Evolutionary conservation across 768 basidiomycete genomes (phyloP), one percentile per base, ranked within the genome.

Genomic region (Auriscalpium vulgare): DNA sequence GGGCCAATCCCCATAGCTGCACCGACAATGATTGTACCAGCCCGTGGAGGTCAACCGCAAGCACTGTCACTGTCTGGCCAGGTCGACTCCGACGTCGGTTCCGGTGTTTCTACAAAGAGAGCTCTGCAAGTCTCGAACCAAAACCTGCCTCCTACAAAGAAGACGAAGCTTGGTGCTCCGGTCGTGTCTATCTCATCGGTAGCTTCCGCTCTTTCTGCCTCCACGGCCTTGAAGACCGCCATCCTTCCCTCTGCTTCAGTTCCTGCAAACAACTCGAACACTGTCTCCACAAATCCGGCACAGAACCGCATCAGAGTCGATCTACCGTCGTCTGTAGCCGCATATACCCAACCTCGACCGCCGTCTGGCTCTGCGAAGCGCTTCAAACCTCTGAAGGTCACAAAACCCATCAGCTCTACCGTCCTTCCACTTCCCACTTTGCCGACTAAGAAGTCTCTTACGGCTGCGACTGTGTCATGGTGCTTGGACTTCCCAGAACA

Each of bases 401-500:
- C 59, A 2, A 66, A 65, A 44, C 66, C 46, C n/a, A 23, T 29
- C 29, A 7, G 5, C 56, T 40, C 17, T 43, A 2, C 37, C 10
- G 16, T 35, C 29, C 16, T 5, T 17, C 55, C 13, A 44, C 49
- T 16, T 13, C 57, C 19, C 34, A 40, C 37, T 50, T 50, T 34
- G 37, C 13, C 14, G 9, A 21, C 10, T 52, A 19, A 19, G 23
- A 14, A 10, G 11, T 44, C 43, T 36, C 19, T 9, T 5, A 10
- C 46, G 34, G 38, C 13, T 51, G 49, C 54, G 10, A 37, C 52
- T 13, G 34, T 29, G 13, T 59, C 59, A 10, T 54, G 50, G 45
- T 66, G 71, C 57, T 67, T 78, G 1, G 75, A 79, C 53, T 70
- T 78, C 35, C 65, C 72, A 17, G 8, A 58, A 10, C 19, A 62